These are phyloP conservation scores for Xanthoconium purpureum DNA, from an alignment of 768 basidiomycete species.

Conservation along the genomic window DNA sequence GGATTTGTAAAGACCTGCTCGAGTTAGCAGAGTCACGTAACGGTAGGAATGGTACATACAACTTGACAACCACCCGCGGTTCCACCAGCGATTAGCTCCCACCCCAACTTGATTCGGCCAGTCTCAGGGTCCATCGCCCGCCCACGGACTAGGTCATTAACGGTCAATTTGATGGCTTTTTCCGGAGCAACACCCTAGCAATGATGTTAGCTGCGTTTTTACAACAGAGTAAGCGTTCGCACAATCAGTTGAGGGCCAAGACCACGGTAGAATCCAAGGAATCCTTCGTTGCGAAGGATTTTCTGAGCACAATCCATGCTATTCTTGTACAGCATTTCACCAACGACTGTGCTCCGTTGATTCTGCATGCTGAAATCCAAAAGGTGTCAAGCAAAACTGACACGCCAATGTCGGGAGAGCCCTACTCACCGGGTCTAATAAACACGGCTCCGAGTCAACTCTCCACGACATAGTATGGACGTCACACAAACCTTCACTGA, in stretches of 20 bases:
- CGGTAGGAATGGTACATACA: constrained; percentile 48
- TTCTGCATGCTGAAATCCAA: constrained; percentile 79
- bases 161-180: constrained; percentile 97
- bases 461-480: background rate
- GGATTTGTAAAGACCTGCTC: constrained; percentile 93
- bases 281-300: constrained; percentile 92
- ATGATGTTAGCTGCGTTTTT: constrained; percentile 7
- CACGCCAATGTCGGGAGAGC: background rate
- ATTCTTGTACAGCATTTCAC: constrained; percentile 96
- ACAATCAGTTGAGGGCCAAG: constrained; percentile 93
- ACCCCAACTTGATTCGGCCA: constrained; percentile 84
- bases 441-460: constrained; percentile 7
- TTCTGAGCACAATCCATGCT: constrained; percentile 91
- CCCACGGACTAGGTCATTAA: constrained; percentile 87
- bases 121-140: constrained; percentile 92
- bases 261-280: constrained; percentile 94
- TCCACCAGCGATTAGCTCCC: constrained; percentile 92
- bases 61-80: constrained; percentile 97
- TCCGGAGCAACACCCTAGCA: constrained; percentile 88
- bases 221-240: constrained; percentile 16
- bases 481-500: constrained; percentile 65
- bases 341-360: constrained; percentile 93
- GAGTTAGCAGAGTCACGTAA: constrained; percentile 15
- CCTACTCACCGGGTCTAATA: constrained; percentile 60
- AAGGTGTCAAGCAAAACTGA: constrained; percentile 1